Conservation (phyloP, 2,329 filamentous ascomycete genomes). For the Colletotrichum incanum region DNA sequence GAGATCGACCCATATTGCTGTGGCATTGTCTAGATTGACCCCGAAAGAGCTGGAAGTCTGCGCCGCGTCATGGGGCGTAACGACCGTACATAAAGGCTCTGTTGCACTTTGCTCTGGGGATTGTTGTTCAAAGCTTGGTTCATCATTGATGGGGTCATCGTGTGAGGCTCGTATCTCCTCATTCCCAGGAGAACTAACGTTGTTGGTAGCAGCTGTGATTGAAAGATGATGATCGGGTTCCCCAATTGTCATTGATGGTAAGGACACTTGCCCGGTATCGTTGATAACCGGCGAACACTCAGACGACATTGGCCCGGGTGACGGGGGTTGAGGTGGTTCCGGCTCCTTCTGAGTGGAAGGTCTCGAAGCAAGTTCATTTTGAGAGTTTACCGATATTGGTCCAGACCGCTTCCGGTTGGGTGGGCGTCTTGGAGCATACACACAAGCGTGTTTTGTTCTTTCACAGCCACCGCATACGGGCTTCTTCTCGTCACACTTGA, state of each 20-base stretch:
- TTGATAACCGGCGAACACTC: background rate
- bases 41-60: slow-evolving; percentile 23
- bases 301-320: too few species aligned
- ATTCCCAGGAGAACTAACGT: background rate
- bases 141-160: background rate
- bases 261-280: background rate
- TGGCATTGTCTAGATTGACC: slow-evolving; percentile 34
- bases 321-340: background rate
- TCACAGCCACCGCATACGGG: slow-evolving; percentile 44
- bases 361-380: background rate
- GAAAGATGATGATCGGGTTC: background rate
- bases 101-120: background rate
- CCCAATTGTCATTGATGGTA: background rate
- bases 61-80: slow-evolving; percentile 15
- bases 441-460: slow-evolving; percentile 21
- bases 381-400: background rate
- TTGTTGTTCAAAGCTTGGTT: background rate
- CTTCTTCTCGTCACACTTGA: slow-evolving; percentile 49
- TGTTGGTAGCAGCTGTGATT: background rate
- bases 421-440: slow-evolving; percentile 16
- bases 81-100: slow-evolving; percentile 1
- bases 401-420: slow-evolving; percentile 17
- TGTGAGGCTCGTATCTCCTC: background rate
- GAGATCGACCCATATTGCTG: slow-evolving; percentile 38
- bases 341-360: background rate